Percentiles rank a stretch among this genome's conserved stretches.
Conservation (phyloP, 306 rosid species). For the Cicer arietinum region DNA sequence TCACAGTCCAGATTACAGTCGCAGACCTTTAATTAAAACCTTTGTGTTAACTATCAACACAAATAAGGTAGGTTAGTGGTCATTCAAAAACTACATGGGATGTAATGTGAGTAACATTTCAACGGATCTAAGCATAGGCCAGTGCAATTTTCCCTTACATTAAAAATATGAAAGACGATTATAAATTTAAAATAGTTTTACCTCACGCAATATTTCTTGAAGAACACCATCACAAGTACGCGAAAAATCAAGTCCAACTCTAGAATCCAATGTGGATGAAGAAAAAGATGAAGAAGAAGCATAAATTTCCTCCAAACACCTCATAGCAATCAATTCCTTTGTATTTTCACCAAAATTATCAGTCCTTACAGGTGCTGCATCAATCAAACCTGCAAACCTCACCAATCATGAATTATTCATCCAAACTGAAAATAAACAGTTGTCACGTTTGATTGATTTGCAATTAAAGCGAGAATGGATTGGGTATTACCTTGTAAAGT, state of each 20-base stretch:
- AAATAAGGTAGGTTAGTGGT: too few relatives aligned
- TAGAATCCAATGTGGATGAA: conserved; percentile 51
- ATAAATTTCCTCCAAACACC: conserved; percentile 72
- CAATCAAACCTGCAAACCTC: conserved; percentile 54
- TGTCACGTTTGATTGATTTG: background rate
- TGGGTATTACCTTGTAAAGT: conserved; percentile 52
- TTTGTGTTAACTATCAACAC: too few relatives aligned
- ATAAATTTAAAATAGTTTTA: conserved; percentile 31
- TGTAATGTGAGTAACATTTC: background rate
- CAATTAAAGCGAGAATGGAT: background rate
- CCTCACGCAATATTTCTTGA: conserved; percentile 57
- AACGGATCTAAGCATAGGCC: background rate
- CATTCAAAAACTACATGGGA: too few relatives aligned
- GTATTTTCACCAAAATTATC: conserved; percentile 48
- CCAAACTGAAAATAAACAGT: background rate
- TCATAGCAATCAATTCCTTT: conserved; percentile 68
- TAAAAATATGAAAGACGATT: conserved; percentile 8
- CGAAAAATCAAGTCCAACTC: conserved; percentile 54
- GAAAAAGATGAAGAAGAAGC: conserved; percentile 46
- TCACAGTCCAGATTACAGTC: too few relatives aligned
- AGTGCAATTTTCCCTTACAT: background rate
- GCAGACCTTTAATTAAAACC: too few relatives aligned
- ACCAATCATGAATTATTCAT: background rate
- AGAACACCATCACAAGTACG: conserved; percentile 60
- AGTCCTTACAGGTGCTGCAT: conserved; percentile 51